Base-by-base conservation (phyloP, 768 basidiomycete genomes). In the Rickenella mellea region DNA sequence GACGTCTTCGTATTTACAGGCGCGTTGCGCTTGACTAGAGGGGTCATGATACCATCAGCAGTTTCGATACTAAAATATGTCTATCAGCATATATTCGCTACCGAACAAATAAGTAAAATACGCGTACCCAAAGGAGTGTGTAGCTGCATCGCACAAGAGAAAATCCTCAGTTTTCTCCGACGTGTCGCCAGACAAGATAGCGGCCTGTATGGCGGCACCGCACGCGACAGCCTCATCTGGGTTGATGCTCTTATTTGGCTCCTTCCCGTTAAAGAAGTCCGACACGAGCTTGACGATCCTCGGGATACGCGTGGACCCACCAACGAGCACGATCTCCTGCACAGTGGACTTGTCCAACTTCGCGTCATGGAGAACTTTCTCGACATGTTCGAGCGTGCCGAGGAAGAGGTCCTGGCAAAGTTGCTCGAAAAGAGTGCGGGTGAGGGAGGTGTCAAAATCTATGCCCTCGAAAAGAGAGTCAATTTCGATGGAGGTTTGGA, bases 1-100 rank as follows among this genome's bases (percentile, higher is more conserved):
- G 93, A 92, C 72, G 96, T 97, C 72, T 94, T 96, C 55, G 93
- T 96, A 21, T 93, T 93, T 51, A 98, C 89, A 39, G 91, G 94
- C 50, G 94, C 97, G 75, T 98, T 97, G 42, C 93, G 84, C 70
- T 92, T 93, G 76, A 97, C 97, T 61, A 98, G 83, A 37, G 91
- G 78, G 22, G 94, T 97, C 89, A 98, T 93, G 60, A 97, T 92
- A 78, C 94, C 94, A 64, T 93, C 94, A 50, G 92, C 91, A 28
- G 94, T 97, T 71, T 97, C 94, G 57, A 98, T 96, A 80, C 92
- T n/a, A n/a, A n/a, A n/a, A n/a, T n/a, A n/a, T n/a, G n/a, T n/a
- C n/a, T n/a, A n/a, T n/a, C n/a, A n/a, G n/a, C n/a, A n/a, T n/a
- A n/a, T n/a, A n/a, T n/a, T n/a, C n/a, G n/a, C n/a, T n/a, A n/a